Evolutionary conservation across 1,284 basidiomycete genomes (phyloP).

Genomic region (Heliocybe sulcata): DNA sequence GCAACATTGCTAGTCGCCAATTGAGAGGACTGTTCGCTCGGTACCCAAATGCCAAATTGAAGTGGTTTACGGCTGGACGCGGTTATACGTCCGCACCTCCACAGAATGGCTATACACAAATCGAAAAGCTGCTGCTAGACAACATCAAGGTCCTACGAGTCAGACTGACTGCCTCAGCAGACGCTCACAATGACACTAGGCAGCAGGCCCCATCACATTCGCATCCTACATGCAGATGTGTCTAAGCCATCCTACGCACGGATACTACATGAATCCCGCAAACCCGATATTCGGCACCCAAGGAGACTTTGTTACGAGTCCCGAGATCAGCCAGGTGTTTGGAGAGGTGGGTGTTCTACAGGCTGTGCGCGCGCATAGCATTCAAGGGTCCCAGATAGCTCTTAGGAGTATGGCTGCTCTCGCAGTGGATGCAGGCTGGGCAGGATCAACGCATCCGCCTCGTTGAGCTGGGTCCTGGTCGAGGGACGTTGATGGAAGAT

Average conservation of each 20-base stretch:
- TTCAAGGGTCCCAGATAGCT: conserved; percentile 52
- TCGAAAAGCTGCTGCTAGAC: conserved; percentile 63
- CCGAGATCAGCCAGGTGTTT: conserved; percentile 95
- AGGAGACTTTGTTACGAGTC: conserved; percentile 96
- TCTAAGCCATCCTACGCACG: conserved; percentile 78
- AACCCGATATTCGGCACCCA: conserved; percentile 77
- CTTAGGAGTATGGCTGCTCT: conserved; percentile 81
- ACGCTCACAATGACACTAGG: conserved; percentile 33
- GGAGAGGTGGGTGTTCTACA: conserved; percentile 69
- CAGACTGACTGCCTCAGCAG: conserved; percentile 1
- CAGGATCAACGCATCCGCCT: conserved; percentile 53
- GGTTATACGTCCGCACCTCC: not conserved
- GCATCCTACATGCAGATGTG: conserved; percentile 88
- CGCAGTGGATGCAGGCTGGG: conserved; percentile 66
- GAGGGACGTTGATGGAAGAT: conserved; percentile 90
- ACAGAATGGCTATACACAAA: conserved; percentile 20
- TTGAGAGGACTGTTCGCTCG: no score
- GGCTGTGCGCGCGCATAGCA: conserved; percentile 7
- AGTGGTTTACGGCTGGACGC: no score
- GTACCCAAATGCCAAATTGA: no score
- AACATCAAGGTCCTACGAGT: conserved; percentile 49
- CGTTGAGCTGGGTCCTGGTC: conserved; percentile 91
- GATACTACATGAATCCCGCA: conserved; percentile 79
- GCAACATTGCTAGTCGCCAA: no score
- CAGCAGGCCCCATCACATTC: conserved; percentile 81